Base-by-base conservation (phyloP, 2,329 filamentous ascomycete genomes). In the Thielaviopsis euricoi region DNA sequence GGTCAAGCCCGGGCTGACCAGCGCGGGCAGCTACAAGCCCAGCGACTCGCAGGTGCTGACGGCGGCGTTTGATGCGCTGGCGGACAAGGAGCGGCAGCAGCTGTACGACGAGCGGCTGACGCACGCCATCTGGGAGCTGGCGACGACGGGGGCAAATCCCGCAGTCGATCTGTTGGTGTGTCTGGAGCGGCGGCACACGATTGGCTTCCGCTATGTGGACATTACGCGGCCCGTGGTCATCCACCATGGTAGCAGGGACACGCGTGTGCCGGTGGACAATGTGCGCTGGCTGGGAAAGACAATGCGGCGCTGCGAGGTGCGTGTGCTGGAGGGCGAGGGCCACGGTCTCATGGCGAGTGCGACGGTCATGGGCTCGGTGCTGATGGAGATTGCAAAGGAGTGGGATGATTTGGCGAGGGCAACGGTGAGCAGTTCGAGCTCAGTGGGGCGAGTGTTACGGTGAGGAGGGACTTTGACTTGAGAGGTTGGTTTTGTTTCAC, bases 321-420 rank as follows among this genome's bases (percentile, higher is more conserved):
- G 91, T 5, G 82, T 97, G 5, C 76, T 98, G 2, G 87, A 95
- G 63, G 89, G 87, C 6, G 91, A 98, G 69, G 89, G 90, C 2
- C 93, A 98, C 67, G 91, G 93, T 0, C 74, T 98, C 23, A 98
- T 98, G 93, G 93, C 93, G 0, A 94, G 86, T 63, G 90, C 93
- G 0, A 76, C 76, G 15, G 91, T 97, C 51, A 98, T 98, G 93
- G 87, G 89, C 50, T 83, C 85, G 21, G 86, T 97, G n/a, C 73
- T 98, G 40, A 91, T 89, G 70, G 93, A 98, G 72, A 95, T 98
- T 66, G 86, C 87, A 56, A 83, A 83, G 63, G 93, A 97, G 69
- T 97, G 91, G 91, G 86, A 90, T 63, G 87, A 91, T 65, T 91
- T 87, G 87, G 83, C 81, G 66, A 78, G 80, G 51, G 77, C 79